These are phyloP conservation scores for Pachysandra terminalis DNA, from an alignment of 164 flowering plant species.

Conservation along the genomic window DNA sequence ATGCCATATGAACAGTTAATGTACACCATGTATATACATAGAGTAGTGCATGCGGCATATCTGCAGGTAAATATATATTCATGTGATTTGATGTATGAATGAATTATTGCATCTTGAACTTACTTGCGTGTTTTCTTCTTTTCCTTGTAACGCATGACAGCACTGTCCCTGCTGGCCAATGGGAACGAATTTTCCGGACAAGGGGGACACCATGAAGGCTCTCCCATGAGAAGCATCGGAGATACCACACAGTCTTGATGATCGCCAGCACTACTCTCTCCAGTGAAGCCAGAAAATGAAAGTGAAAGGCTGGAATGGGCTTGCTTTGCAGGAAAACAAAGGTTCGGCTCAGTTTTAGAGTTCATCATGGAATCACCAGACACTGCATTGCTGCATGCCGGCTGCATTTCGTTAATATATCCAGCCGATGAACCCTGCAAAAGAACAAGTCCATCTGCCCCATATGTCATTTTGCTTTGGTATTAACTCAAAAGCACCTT, in stretches of 20 bases:
- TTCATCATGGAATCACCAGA: constrained; percentile 68
- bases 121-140: constrained; percentile 87
- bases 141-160: constrained; percentile 86
- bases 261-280: constrained; percentile 65
- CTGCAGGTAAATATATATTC: background rate
- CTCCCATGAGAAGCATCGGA: constrained; percentile 61
- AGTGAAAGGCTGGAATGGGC: constrained; percentile 46
- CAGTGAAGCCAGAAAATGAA: constrained; percentile 70
- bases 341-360: constrained; percentile 54
- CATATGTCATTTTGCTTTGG: background rate
- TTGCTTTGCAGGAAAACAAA: constrained; percentile 36
- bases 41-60: background rate
- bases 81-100: background rate
- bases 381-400: constrained; percentile 60
- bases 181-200: constrained; percentile 42
- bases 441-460: background rate
- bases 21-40: no score
- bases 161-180: constrained; percentile 54
- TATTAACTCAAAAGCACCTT: background rate
- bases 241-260: constrained; percentile 86
- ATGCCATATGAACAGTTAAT: no score
- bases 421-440: constrained; percentile 45
- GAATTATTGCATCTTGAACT: constrained; percentile 17
- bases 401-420: constrained; percentile 34
- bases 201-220: constrained; percentile 71